A percentile compares a stretch with the other conserved stretches of the same genome.
These are phyloP conservation scores for Selaginella moellendorffii DNA, from an alignment of 75 land plant genomes.

Conservation along the genomic window DNA sequence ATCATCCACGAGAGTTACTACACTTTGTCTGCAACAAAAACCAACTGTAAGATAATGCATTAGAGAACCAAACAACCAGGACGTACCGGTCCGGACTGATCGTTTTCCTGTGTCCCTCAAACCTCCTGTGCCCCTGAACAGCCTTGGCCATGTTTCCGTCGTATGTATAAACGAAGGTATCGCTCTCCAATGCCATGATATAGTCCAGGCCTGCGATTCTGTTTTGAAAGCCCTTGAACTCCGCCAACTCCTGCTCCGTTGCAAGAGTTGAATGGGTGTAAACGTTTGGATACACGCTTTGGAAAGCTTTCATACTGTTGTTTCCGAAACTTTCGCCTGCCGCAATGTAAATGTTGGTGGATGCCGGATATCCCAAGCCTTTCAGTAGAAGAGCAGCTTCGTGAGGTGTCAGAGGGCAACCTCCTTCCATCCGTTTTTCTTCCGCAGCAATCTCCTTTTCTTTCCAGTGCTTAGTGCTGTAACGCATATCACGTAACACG, in stretches of 20 bases:
- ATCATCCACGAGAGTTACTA: constrained; percentile 34
- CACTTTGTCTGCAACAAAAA: constrained; percentile 23
- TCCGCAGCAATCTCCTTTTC: constrained; percentile 92
- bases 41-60: no score
- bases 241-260: constrained; percentile 16
- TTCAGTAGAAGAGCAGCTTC: constrained; percentile 71
- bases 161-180: constrained; percentile 70
- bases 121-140: constrained; percentile 36
- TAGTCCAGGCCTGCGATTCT: constrained; percentile 70
- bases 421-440: constrained; percentile 67
- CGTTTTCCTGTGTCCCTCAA: not conserved
- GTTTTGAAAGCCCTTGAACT: constrained; percentile 51
- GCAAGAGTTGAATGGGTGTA: constrained; percentile 4
- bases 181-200: constrained; percentile 51
- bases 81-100: not conserved
- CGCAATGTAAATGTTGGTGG: constrained; percentile 73
- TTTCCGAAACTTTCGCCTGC: constrained; percentile 82
- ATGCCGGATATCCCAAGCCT: constrained; percentile 63
- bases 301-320: constrained; percentile 41
- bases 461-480: constrained; percentile 86
- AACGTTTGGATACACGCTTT: not conserved
- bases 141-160: constrained; percentile 93
- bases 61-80: no score
- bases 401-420: constrained; percentile 88
- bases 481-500: constrained; percentile 60